Conservation (phyloP, 805 yeast genomes). For the Yarrowia divulgata region DNA sequence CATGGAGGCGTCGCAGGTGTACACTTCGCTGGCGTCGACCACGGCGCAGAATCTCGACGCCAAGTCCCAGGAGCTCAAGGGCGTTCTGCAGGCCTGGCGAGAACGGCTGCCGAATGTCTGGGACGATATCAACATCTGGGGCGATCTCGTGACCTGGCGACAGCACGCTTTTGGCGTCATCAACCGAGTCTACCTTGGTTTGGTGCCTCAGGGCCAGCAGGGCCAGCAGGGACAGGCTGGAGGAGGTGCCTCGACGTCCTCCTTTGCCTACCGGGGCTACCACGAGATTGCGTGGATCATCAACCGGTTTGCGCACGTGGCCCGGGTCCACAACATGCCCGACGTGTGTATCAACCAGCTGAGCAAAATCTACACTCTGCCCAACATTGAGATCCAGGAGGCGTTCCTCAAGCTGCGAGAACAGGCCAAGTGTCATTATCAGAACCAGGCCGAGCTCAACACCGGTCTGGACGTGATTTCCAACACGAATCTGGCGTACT, state of each 20-base stretch:
- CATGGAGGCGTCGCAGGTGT: conserved; percentile 95
- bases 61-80: conserved; percentile 91
- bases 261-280: conserved; percentile 96
- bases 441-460: conserved; percentile 84
- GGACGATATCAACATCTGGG: conserved; percentile 99
- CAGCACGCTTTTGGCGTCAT: conserved; percentile 98
- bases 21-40: conserved; percentile 83
- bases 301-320: conserved; percentile 97
- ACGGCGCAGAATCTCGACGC: conserved; percentile 91
- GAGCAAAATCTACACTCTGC: conserved; percentile 91
- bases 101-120: conserved; percentile 94
- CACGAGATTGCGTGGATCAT: conserved; percentile 99
- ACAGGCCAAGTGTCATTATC: conserved; percentile 97
- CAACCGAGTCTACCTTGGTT: conserved; percentile 90
- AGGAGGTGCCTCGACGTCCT: conserved; percentile 63
- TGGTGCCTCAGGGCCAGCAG: conserved; percentile 62
- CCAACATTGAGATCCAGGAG: conserved; percentile 97
- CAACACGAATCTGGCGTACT: conserved; percentile 93
- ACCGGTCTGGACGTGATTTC: conserved; percentile 97
- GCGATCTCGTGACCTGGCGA: conserved; percentile 97
- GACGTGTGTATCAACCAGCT: conserved; percentile 94
- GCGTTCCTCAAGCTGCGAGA: conserved; percentile 95
- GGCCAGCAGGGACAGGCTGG: conserved; percentile 58
- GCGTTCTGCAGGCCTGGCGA: conserved; percentile 97
- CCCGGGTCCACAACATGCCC: conserved; percentile 94